Evolutionary conservation across 768 basidiomycete species (phyloP), one percentile per base, ranked within the genome.

Genomic region (Rhodotorula kratochvilovae): DNA sequence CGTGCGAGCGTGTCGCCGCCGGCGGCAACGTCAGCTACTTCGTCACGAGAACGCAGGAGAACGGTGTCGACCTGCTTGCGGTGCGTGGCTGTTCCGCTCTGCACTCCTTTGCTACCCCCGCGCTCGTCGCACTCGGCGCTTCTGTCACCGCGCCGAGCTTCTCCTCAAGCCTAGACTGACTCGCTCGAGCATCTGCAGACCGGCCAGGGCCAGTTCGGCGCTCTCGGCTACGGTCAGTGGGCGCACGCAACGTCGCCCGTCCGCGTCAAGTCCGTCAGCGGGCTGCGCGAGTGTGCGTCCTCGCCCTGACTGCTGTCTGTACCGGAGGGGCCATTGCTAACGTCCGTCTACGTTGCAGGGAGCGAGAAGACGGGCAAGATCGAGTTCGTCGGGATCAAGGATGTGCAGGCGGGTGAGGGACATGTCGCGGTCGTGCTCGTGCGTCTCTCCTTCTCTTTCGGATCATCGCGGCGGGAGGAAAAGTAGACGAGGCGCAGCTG

Each of bases 211-310:
- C 74, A 75, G 39, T 72, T 61, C 31, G 74, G 74, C n/a, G 70
- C 70, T 12, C 61, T 75, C 5, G 81, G 81, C 2, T 81, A 85
- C 71, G 84, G 82, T 0, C 75, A 82, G 27, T 91, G 85, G 81
- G 89, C 85, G 76, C 90, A 85, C 67, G 87, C 87, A 0, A 89
- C 87, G 55, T 82, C 82, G 46, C 92, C 91, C 5, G 82, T 86
- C 1, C 87, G 87, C 66, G 88, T 89, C 5, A 92, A 87, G 80
- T 87, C 86, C 55, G 83, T 95, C 67, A 92, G 90, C 77, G 90
- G 91, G 19, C 81, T 95, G 35, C 81, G 85, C n/a, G 91, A 94
- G 84, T 95, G 91, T 91, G 77, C 82, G 89, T 68, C 48, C 8
- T 5, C 33, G 19, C 27, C 19, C 48, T 21, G 53, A 39, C 53